Evolutionary conservation across 2,329 filamentous ascomycete genomes (phyloP).

Genomic region (Fusarium praegraminearum): DNA sequence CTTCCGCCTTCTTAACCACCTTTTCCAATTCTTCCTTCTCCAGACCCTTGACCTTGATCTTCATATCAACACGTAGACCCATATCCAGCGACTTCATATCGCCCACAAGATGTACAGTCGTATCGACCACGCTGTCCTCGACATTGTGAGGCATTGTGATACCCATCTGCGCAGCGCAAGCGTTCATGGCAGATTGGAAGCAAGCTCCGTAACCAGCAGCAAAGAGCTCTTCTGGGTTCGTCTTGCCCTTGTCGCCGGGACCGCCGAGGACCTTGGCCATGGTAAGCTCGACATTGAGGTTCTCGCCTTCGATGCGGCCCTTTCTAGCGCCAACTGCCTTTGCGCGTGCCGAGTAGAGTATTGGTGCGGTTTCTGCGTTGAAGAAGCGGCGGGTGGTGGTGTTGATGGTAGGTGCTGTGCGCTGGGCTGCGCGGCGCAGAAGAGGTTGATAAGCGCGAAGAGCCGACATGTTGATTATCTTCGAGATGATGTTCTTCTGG

Average conservation of each 20-base stretch:
- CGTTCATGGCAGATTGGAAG: conserved; percentile 32
- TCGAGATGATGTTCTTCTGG: fast-evolving
- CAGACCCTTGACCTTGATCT: conserved; percentile 23
- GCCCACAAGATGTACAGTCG: conserved; percentile 21
- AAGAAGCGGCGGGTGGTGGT: neutral
- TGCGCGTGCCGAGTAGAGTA: conserved; percentile 25
- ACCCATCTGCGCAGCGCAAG: conserved; percentile 16
- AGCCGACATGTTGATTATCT: conserved; percentile 11
- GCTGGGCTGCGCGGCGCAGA: neutral
- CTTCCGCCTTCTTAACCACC: conserved; percentile 9
- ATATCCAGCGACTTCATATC: conserved; percentile 26
- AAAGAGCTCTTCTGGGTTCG: conserved; percentile 19
- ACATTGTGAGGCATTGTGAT: conserved; percentile 9
- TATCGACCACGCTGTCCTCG: conserved; percentile 24
- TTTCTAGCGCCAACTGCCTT: conserved; percentile 27
- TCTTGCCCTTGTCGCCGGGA: conserved; percentile 25
- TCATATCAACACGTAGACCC: conserved; percentile 22
- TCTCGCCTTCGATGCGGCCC: conserved; percentile 24
- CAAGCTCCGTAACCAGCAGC: conserved; percentile 27
- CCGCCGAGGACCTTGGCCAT: conserved; percentile 31
- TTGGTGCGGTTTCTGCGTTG: conserved; percentile 10
- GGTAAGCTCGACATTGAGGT: conserved; percentile 29
- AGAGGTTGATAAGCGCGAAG: conserved; percentile 10
- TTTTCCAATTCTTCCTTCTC: neutral
- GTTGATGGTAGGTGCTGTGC: neutral